Evolutionary conservation across 768 basidiomycete genomes (phyloP), one percentile per base, ranked within the genome.

Genomic region (Omphalotus guepiniiformis): DNA sequence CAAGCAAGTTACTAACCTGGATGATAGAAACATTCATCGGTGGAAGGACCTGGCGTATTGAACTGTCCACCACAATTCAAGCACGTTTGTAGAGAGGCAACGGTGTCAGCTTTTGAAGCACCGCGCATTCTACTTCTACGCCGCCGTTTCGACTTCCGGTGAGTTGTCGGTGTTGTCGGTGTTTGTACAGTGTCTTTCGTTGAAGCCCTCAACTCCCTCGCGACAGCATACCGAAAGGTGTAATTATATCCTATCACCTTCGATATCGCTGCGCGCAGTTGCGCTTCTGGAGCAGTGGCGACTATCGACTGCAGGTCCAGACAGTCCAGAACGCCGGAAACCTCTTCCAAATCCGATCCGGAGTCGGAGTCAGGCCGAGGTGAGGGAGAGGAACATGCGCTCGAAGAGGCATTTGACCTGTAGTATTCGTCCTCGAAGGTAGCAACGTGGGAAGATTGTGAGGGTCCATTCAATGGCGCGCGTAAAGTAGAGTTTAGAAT

Each of bases 251-350:
- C 61, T 1, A 69, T 68, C 4, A 76, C 60, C 42, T 64, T 69
- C 34, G 66, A 55, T 47, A 75, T 51, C 39, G 72, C 59, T 18
- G 65, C 62, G 23, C 72, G 71, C 5, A 78, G 65, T 45, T 60
- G 66, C 11, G 55, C 42, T 36, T 72, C 71, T 0, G 71, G 58
- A 6, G 66, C 53, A 22, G 64, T 58, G 15, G 67, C 63, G 40
- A 78, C 66, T 4, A 69, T 69, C 4, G 60, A 53, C 29, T 59
- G 63, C 23, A 74, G 58, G 37, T 55, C 54, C 32, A 22, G 53
- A 3, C 40, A 53, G 48, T 26, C 42, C 38, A 46, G 40, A 34
- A 27, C 29, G 47, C 36, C 44, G 38, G 48, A 42, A 40, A 42
- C 32, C 41, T 54, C 47, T 30, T 52, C 53, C 23, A 53, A 56